Evolutionary conservation across 805 yeast species (phyloP).

Genomic region (Monosporozyma unispora): DNA sequence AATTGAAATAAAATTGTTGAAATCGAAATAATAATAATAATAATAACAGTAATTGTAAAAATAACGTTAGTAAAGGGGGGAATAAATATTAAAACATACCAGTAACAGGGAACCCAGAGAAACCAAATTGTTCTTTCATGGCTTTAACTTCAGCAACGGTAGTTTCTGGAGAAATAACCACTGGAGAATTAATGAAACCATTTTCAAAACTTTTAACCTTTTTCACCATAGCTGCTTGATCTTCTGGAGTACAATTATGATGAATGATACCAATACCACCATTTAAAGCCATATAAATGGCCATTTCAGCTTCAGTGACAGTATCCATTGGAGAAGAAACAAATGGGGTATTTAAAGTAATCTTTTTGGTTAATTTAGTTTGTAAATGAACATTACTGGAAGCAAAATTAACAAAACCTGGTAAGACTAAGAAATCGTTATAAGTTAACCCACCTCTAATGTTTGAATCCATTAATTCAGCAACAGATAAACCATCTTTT

Average conservation of each 20-base stretch:
- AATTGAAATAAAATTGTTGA: not conserved
- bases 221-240: conserved; percentile 96
- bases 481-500: conserved; percentile 80
- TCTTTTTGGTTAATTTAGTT: conserved; percentile 82
- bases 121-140: conserved; percentile 68
- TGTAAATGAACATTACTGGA: conserved; percentile 70
- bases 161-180: conserved; percentile 65
- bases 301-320: conserved; percentile 95
- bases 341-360: conserved; percentile 86
- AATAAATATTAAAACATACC: conserved; percentile 70
- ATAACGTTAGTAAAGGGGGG: conserved; percentile 7
- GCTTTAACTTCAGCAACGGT: conserved; percentile 76
- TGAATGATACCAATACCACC: conserved; percentile 99
- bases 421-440: conserved; percentile 90
- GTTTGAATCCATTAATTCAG: conserved; percentile 80
- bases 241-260: conserved; percentile 93
- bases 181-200: conserved; percentile 92
- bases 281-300: conserved; percentile 93
- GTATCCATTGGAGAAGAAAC: conserved; percentile 99
- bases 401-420: conserved; percentile 89
- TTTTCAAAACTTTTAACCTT: conserved; percentile 95
- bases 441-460: conserved; percentile 94
- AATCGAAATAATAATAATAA: conserved; percentile 1
- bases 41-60: conserved; percentile 2
- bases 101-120: conserved; percentile 98